Percentiles rank a stretch among this genome's conserved stretches.
phyloP scores from a whole-genome alignment of 2,329 filamentous ascomycete species.

The Emmonsiellopsis sp. region DNA sequence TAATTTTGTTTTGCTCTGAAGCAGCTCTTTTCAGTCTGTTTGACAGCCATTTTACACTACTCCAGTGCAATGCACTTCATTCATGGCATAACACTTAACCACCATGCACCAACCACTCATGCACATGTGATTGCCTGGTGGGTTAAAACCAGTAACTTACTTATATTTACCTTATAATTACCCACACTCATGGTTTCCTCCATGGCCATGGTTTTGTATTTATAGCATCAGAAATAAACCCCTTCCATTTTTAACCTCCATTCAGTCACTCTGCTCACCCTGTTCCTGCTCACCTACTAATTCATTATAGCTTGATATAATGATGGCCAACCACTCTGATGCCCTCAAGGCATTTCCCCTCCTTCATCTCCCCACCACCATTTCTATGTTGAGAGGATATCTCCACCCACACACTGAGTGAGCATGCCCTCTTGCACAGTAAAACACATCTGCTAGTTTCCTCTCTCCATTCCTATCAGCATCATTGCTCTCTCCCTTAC shows the following conservation, averaged over 20 bases:
- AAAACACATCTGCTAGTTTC: neutral
- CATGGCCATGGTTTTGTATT: too few species aligned
- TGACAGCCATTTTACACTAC: neutral
- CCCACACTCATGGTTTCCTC: neutral
- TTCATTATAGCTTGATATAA: neutral
- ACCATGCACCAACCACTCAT: constrained; percentile 1
- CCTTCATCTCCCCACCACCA: neutral
- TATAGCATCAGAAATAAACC: neutral
- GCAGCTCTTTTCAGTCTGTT: neutral
- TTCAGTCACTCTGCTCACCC: constrained; percentile 1
- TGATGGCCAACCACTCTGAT: neutral
- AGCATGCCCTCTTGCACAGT: neutral
- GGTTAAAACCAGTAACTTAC: neutral
- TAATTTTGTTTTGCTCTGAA: neutral
- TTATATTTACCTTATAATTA: too few species aligned
- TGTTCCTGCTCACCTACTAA: neutral
- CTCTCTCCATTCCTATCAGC: neutral
- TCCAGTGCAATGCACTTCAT: neutral
- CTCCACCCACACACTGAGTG: neutral
- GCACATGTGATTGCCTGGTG: neutral
- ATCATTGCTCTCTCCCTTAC: neutral
- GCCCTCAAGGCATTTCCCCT: neutral
- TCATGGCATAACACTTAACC: neutral
- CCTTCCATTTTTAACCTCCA: neutral
- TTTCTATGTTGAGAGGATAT: too few species aligned